Evolutionary conservation across 345 rosid genomes (phyloP), one percentile per base, ranked within the genome.

Genomic region (Linum tenue): DNA sequence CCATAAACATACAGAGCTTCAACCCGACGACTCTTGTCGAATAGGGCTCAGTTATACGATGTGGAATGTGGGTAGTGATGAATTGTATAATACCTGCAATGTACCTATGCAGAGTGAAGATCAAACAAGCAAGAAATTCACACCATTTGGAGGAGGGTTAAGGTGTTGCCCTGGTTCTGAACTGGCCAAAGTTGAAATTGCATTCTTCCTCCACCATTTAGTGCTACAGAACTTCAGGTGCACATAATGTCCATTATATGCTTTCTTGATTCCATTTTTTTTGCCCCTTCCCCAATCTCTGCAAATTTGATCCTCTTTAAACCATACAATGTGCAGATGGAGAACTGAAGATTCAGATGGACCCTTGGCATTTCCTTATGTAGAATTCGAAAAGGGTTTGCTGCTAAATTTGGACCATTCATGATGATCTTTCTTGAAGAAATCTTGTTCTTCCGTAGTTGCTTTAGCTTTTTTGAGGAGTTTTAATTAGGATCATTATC

Each of bases 131-230:
- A 82, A 80, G 81, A 80, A 75, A 64, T 82, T 80, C 50, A 82
- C 83, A 41, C 86, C 89, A 17, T 84, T 84, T 68, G 89, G 86
- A 39, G 89, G 89, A 37, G 89, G 89, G 40, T 60, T 79, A 9
- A 78, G 89, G 70, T 80, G 76, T 72, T 84, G 89, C 42, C 84
- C 86, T 1, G 89, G 89, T 7, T 84, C 83, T 60, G 89, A 84
- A 48, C 84, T 82, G 55, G 89, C 89, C 5, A 84, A 70, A 75
- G 79, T 82, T 72, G 89, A 84, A 72, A 78, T 82, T 62, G 80
- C 89, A 5, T 78, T 84, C 66, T 84, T 84, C 72, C 81, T 84
- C 66, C 83, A 84, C 75, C 86, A 84, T 76, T 80, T 84, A 62
- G 75, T 84, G 1, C 31, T 22, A 14, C 86, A 68, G 39, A 80